Evolutionary conservation across 108 stramenopile genomes (phyloP).

Genomic region (Fistulifera solaris): DNA sequence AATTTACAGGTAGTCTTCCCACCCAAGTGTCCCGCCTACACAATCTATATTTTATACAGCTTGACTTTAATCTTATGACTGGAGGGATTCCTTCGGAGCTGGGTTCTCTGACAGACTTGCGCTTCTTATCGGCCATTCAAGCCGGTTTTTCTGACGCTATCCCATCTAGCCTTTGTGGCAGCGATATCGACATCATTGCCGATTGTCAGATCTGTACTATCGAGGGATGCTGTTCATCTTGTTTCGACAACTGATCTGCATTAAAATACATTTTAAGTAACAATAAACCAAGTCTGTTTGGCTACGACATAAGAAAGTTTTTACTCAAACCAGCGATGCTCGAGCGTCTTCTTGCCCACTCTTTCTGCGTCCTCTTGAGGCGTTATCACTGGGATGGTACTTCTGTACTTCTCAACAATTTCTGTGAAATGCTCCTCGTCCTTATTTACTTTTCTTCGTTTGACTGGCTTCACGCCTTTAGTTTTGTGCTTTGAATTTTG

Average conservation of each 20-base stretch:
- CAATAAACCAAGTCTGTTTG: too few species aligned
- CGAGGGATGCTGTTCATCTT: constrained; percentile 29
- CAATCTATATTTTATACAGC: constrained; percentile 30
- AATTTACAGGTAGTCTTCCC: constrained; percentile 36
- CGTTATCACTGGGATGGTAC: constrained; percentile 18
- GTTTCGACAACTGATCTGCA: constrained; percentile 13
- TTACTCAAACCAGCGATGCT: constrained; percentile 59
- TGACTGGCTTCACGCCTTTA: constrained; percentile 24
- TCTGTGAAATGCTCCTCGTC: constrained; percentile 55
- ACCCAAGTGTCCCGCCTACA: constrained; percentile 33
- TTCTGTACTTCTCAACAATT: constrained; percentile 52
- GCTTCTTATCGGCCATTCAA: constrained; percentile 22
- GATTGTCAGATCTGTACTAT: constrained; percentile 24
- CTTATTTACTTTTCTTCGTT: constrained; percentile 38
- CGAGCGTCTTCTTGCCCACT: constrained; percentile 5
- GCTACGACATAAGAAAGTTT: too few species aligned
- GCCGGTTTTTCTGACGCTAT: constrained; percentile 14
- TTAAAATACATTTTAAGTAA: too few species aligned
- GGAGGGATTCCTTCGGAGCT: constrained; percentile 52
- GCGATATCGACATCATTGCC: constrained; percentile 19
- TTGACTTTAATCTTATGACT: constrained; percentile 35
- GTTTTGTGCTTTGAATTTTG: constrained; percentile 2
- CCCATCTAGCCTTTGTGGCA: constrained; percentile 17
- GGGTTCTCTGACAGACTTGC: constrained; percentile 21
- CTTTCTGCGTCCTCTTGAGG: constrained; percentile 4